Conservation (phyloP, 1,284 basidiomycete species). For the Mycena sp. region DNA sequence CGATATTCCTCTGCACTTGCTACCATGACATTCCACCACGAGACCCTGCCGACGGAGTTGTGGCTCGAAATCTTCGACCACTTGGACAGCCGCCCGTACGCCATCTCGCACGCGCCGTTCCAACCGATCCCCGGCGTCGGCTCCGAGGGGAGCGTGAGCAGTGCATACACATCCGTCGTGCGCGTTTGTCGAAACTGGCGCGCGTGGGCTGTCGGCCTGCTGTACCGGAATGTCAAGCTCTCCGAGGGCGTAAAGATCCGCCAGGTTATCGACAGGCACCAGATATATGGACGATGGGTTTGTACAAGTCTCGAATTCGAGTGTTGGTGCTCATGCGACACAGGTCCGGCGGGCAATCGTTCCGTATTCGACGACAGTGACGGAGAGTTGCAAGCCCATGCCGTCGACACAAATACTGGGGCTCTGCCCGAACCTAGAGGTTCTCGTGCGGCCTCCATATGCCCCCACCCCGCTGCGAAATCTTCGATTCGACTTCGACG, state of each 20-base stretch:
- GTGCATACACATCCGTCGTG: constrained; percentile 46
- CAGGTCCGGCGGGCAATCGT: constrained; percentile 65
- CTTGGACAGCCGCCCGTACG: constrained; percentile 36
- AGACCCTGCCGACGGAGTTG: constrained; percentile 56
- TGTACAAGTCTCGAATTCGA: constrained; percentile 25
- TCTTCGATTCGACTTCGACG: constrained; percentile 63
- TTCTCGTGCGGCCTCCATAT: constrained; percentile 60
- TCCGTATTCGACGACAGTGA: constrained; percentile 63
- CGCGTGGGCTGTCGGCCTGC: constrained; percentile 49
- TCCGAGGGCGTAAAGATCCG: constrained; percentile 40
- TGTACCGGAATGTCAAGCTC: constrained; percentile 66
- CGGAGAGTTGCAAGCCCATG: constrained; percentile 43
- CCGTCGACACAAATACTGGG: constrained; percentile 55
- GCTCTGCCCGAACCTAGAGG: constrained; percentile 59
- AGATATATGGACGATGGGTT: constrained; percentile 47
- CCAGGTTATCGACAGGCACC: constrained; percentile 32
- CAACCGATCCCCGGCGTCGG: constrained; percentile 40
- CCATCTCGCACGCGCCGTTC: constrained; percentile 53
- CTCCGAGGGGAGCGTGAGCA: constrained; percentile 5
- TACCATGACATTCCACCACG: constrained; percentile 6
- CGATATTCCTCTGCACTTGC: neutral
- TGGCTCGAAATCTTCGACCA: constrained; percentile 58
- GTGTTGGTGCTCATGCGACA: constrained; percentile 5
- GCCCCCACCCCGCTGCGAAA: constrained; percentile 34
- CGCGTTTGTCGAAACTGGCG: constrained; percentile 68